Evolutionary conservation across 495 filamentous ascomycete genomes (phyloP).

Genomic region (Penicillium robsamsonii): DNA sequence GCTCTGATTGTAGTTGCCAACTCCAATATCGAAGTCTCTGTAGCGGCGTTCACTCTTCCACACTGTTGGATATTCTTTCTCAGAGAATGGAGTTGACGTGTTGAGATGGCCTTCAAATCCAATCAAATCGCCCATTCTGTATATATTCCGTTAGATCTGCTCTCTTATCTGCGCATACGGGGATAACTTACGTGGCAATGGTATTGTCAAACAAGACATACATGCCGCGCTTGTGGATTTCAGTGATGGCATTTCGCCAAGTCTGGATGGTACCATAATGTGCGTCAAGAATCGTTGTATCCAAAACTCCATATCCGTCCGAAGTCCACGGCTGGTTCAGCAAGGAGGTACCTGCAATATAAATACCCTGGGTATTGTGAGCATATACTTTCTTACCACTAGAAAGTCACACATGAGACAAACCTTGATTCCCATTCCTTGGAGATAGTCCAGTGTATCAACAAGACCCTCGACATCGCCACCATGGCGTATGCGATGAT

Average conservation of each 20-base stretch:
- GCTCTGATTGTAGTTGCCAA: slow-evolving; percentile 49
- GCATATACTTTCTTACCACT: neutral
- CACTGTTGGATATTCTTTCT: slow-evolving; percentile 52
- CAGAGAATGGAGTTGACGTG: slow-evolving; percentile 56
- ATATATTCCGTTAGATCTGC: neutral
- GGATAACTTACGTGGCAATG: slow-evolving; percentile 57
- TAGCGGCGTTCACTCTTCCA: slow-evolving; percentile 60
- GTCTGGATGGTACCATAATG: slow-evolving; percentile 62
- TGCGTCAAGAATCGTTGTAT: slow-evolving; percentile 66
- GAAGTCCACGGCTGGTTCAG: slow-evolving; percentile 71
- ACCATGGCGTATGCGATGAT: slow-evolving; percentile 67
- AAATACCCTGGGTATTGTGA: slow-evolving; percentile 50
- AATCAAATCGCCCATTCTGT: slow-evolving; percentile 62
- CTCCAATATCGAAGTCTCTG: slow-evolving; percentile 59
- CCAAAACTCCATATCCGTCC: slow-evolving; percentile 65
- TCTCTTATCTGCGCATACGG: neutral
- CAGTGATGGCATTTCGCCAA: slow-evolving; percentile 62
- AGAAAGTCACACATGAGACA: slow-evolving; percentile 3
- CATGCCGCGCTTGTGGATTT: slow-evolving; percentile 65
- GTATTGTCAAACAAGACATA: slow-evolving; percentile 73
- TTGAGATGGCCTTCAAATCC: slow-evolving; percentile 68
- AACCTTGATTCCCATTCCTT: slow-evolving; percentile 72
- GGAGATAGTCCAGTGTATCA: slow-evolving; percentile 68
- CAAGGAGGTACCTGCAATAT: slow-evolving; percentile 65
- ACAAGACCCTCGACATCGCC: slow-evolving; percentile 64